Evolutionary conservation across 2,329 filamentous ascomycete genomes (phyloP).

Genomic region (Sphaerulina populicola): DNA sequence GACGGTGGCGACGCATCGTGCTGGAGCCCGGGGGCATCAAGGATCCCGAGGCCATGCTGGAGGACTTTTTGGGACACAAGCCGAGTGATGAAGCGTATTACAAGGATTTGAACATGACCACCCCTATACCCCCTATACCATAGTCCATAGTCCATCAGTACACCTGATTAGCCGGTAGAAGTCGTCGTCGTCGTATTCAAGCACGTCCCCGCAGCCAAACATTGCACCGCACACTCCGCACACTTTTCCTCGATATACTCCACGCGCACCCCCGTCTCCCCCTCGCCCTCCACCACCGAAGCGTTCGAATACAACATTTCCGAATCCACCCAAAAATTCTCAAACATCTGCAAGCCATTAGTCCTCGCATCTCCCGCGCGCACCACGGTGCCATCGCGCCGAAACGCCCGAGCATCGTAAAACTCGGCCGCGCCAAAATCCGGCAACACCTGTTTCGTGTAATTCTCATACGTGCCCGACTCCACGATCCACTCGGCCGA

Average conservation of each 20-base stretch:
- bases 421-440: background rate
- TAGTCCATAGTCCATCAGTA: no score
- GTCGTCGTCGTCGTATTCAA: background rate
- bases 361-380: background rate
- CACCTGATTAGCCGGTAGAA: no score
- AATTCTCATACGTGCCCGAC: background rate
- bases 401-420: background rate
- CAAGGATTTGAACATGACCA: background rate
- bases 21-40: constrained; percentile 68
- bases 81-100: constrained; percentile 35
- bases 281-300: background rate
- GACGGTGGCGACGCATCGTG: constrained; percentile 66
- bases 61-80: constrained; percentile 66
- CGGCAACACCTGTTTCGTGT: background rate
- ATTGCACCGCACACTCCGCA: background rate
- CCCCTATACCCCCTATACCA: no score
- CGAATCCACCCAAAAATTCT: background rate
- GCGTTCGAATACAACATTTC: background rate
- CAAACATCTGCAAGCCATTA: background rate
- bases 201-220: background rate
- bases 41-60: constrained; percentile 62
- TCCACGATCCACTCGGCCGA: background rate
- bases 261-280: background rate
- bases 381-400: background rate
- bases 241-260: background rate